These are phyloP conservation scores for Dothiorella sarmentorum DNA, from an alignment of 2,329 filamentous ascomycete species.

Conservation along the genomic window DNA sequence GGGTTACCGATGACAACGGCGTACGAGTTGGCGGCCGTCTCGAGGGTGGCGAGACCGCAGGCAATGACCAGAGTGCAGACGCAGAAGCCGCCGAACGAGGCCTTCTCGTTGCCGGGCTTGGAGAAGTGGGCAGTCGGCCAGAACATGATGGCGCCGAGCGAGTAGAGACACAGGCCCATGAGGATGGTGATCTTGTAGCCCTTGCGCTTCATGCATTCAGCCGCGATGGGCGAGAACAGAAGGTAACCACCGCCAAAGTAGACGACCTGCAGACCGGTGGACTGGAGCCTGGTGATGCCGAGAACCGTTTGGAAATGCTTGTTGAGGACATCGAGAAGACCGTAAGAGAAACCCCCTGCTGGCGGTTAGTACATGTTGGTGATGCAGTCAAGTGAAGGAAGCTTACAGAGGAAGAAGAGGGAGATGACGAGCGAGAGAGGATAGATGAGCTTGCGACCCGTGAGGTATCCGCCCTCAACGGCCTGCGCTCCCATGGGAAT, in stretches of 20 bases:
- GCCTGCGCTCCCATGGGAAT: background rate
- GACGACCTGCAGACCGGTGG: conserved; percentile 43
- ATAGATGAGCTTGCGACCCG: conserved; percentile 18
- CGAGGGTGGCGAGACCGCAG: conserved; percentile 39
- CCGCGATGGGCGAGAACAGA: conserved; percentile 41
- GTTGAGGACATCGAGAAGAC: conserved; percentile 63
- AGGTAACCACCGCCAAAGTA: conserved; percentile 44
- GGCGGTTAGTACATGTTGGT: background rate
- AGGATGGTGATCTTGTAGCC: conserved; percentile 47
- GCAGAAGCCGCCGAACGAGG: conserved; percentile 38
- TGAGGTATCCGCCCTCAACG: conserved; percentile 8
- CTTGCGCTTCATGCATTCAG: conserved; percentile 42
- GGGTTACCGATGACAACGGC: conserved; percentile 39
- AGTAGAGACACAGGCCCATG: conserved; percentile 38
- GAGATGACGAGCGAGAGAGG: conserved; percentile 17
- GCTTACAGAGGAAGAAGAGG: background rate
- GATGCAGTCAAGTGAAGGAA: background rate
- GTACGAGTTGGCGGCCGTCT: conserved; percentile 40
- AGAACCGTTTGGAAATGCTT: conserved; percentile 81
- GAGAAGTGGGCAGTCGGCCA: conserved; percentile 38
- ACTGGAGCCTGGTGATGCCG: conserved; percentile 39
- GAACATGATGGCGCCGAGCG: conserved; percentile 38
- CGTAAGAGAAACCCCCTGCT: conserved; percentile 9
- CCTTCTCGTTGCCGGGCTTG: conserved; percentile 27
- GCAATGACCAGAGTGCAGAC: conserved; percentile 39